phyloP scores from a whole-genome alignment of 2,329 filamentous ascomycete genomes.

The Ilyonectria robusta region DNA sequence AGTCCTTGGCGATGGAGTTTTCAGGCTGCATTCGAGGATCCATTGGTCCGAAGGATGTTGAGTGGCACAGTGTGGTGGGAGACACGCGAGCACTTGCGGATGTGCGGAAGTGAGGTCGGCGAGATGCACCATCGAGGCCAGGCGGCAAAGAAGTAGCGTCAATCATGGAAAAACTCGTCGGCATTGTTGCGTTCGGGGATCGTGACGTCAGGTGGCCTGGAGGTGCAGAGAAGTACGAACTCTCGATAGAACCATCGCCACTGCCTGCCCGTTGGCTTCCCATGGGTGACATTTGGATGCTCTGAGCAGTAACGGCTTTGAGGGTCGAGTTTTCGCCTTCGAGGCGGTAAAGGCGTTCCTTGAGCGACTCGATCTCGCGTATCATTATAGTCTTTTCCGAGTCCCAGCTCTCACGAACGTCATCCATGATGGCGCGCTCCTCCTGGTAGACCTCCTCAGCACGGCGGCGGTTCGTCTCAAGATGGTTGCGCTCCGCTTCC shows the following conservation, averaged over 20 bases:
- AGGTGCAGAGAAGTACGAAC: slow-evolving; percentile 41
- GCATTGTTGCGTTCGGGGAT: slow-evolving; percentile 35
- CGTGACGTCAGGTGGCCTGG: slow-evolving; percentile 37
- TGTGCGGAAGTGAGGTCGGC: slow-evolving; percentile 52
- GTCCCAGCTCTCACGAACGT: slow-evolving; percentile 63
- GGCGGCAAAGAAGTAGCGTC: slow-evolving; percentile 50
- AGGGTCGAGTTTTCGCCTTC: slow-evolving; percentile 56
- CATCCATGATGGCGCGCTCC: slow-evolving; percentile 68
- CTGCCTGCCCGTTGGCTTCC: slow-evolving; percentile 47
- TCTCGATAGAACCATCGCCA: slow-evolving; percentile 42
- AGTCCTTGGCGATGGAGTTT: slow-evolving; percentile 54
- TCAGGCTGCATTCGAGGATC: slow-evolving; percentile 62
- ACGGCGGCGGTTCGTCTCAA: slow-evolving; percentile 67
- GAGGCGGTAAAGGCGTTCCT: slow-evolving; percentile 55
- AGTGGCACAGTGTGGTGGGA: slow-evolving; percentile 53
- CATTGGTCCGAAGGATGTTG: slow-evolving; percentile 56
- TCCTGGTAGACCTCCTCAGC: slow-evolving; percentile 70
- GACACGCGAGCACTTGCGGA: slow-evolving; percentile 52
- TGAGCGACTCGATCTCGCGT: slow-evolving; percentile 58
- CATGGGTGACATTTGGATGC: slow-evolving; percentile 50
- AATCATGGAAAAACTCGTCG: slow-evolving; percentile 36
- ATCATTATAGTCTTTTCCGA: slow-evolving; percentile 59
- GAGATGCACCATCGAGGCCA: slow-evolving; percentile 53
- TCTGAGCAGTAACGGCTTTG: slow-evolving; percentile 49
- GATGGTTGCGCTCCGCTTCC: slow-evolving; percentile 67